Percentiles rank a stretch among this genome's conserved stretches.
phyloP scores from a whole-genome alignment of 202 grass and related monocot species.

The Cymbopogon flexuosus region DNA sequence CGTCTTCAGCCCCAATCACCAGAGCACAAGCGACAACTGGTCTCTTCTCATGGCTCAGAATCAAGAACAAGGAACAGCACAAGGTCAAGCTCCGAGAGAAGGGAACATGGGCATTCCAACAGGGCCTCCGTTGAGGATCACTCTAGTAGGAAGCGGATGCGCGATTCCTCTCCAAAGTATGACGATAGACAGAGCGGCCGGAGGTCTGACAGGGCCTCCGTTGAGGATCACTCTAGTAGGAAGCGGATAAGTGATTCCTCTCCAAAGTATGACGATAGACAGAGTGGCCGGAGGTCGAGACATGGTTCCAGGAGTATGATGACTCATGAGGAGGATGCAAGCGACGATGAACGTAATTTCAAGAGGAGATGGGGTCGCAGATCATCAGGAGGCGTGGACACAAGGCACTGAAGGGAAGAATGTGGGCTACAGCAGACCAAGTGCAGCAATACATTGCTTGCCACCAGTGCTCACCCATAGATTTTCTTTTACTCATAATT shows the following conservation, averaged over 20 bases:
- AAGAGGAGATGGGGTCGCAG: slow-evolving; percentile 43
- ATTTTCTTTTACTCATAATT: background rate
- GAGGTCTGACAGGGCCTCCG: slow-evolving; percentile 11
- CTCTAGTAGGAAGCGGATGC: slow-evolving; percentile 32
- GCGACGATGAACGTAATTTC: slow-evolving; percentile 46
- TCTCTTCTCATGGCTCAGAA: slow-evolving; percentile 11
- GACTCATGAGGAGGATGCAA: slow-evolving; percentile 33
- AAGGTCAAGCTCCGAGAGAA: slow-evolving; percentile 23
- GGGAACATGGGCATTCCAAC: slow-evolving; percentile 22
- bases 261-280: background rate
- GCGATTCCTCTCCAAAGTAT: background rate
- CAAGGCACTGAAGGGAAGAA: slow-evolving; percentile 22
- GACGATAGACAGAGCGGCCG: background rate
- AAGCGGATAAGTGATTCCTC: slow-evolving; percentile 27
- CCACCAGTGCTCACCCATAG: slow-evolving; percentile 1
- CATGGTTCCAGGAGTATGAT: slow-evolving; percentile 22
- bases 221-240: slow-evolving; percentile 28
- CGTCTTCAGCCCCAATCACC: background rate
- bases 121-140: slow-evolving; percentile 20
- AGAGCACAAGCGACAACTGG: background rate
- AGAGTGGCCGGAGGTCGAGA: slow-evolving; percentile 10
- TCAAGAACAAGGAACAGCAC: slow-evolving; percentile 10
- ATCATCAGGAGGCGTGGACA: background rate
- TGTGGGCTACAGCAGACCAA: background rate
- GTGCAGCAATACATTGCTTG: background rate